phyloP scores from a whole-genome alignment of 306 rosid species.

The Begonia fuchsioides region DNA sequence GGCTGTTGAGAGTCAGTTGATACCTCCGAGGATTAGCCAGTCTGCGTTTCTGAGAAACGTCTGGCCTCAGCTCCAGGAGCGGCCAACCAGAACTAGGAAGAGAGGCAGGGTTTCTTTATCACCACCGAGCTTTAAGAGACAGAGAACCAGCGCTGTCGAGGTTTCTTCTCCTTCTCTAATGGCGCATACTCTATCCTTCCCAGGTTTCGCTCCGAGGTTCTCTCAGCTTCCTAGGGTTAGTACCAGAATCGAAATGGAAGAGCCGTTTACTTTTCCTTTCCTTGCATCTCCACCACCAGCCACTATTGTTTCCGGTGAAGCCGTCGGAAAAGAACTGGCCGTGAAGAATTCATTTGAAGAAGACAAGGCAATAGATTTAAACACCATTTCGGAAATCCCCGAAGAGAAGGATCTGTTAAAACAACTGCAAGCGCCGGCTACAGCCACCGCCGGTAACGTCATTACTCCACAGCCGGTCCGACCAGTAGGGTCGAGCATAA shows the following conservation, averaged over 20 bases:
- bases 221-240: slow-evolving; percentile 22
- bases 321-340: slow-evolving; percentile 12
- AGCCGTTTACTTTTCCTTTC: slow-evolving; percentile 25
- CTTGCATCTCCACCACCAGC: slow-evolving; percentile 27
- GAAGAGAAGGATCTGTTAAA: slow-evolving; percentile 54
- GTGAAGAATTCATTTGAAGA: slow-evolving; percentile 11
- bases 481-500: slow-evolving; percentile 59
- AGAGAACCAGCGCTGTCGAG: slow-evolving; percentile 5
- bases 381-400: slow-evolving; percentile 27
- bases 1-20: slow-evolving; percentile 18
- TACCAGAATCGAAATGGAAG: slow-evolving; percentile 1
- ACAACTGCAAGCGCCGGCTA: slow-evolving; percentile 32
- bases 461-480: slow-evolving; percentile 67
- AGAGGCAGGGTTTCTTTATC: slow-evolving; percentile 40
- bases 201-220: slow-evolving; percentile 23
- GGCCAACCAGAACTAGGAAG: slow-evolving; percentile 81
- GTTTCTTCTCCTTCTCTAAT: slow-evolving; percentile 16
- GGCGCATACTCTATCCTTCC: slow-evolving; percentile 14
- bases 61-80: slow-evolving; percentile 75
- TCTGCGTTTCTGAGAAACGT: slow-evolving; percentile 66
- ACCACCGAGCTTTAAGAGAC: slow-evolving; percentile 43
- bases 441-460: slow-evolving; percentile 13
- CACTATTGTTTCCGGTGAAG: slow-evolving; percentile 10
- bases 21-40: slow-evolving; percentile 45
- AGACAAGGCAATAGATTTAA: slow-evolving; percentile 28